Base-by-base conservation (phyloP, 176 grass and related monocot species). In the Calamus simplicifolius region DNA sequence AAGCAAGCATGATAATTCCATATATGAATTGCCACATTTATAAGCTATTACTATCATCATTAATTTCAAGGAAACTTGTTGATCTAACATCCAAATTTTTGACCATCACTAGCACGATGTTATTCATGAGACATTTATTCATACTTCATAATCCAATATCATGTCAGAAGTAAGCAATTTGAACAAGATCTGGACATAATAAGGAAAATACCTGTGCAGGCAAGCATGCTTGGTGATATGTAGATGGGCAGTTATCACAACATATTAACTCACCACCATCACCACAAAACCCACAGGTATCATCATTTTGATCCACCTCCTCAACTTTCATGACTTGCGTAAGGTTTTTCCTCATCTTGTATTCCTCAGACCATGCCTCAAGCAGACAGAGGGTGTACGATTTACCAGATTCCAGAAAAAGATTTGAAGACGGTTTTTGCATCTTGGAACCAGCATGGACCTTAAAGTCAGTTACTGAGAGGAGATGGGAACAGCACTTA, bases 211-310 rank as follows among this genome's bases (percentile, higher is more conserved):
- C 93, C 93, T 92, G 82, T 29, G 59, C 49, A 63, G 79, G 75
- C 79, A 98, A 85, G 67, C 93, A 98, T 75, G 78, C 17, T 83
- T 79, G 73, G 74, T 98, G 93, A 61, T 98, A 98, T 29, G 93
- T 98, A 56, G 87, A 91, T 57, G 93, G 93, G 63, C 93, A 98
- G 62, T 71, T 98, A 72, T 98, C 93, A 73, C 93, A 98, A 72
- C 93, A 98, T 74, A 98, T 78, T 67, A 98, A 84, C 70, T 98
- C 87, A 29, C 93, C 93, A 21, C 93, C 93, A 81, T 98, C 93
- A 64, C 88, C 87, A 79, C 93, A 98, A 48, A 98, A 79, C 48
- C 87, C 93, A 71, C 93, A 98, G 6, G 93, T 92, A 65, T 98
- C 93, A 48, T 98, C 93, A 73, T 78, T 92, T 75, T 91, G 80